phyloP scores from a whole-genome alignment of 106 monocot species.

The Gastrodia elata region DNA sequence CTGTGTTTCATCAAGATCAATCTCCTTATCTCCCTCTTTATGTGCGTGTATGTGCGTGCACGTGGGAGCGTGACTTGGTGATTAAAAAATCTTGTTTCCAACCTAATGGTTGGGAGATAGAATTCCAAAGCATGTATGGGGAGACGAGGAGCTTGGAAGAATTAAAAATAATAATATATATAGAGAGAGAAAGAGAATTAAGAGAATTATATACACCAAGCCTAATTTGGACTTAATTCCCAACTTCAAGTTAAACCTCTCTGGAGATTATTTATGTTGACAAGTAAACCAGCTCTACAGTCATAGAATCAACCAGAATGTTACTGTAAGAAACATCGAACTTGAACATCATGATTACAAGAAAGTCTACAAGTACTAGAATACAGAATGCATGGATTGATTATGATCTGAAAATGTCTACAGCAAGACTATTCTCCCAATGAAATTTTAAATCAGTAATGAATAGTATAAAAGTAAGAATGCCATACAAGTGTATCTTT shows the following conservation, averaged over 20 bases:
- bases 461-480: slow-evolving; percentile 9
- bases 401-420: neutral
- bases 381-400: neutral
- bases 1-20: no score
- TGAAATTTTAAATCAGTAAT: neutral
- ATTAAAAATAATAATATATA: no score
- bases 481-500: slow-evolving; percentile 85
- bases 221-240: neutral
- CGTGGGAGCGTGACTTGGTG: no score
- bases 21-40: no score
- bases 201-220: no score
- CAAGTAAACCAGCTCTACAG: neutral
- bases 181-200: no score
- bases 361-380: neutral
- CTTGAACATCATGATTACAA: neutral
- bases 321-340: neutral
- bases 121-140: no score
- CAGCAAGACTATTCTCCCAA: neutral
- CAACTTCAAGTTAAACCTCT: neutral
- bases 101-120: no score
- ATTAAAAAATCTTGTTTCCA: no score
- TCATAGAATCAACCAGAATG: neutral
- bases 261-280: neutral
- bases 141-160: no score
- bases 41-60: no score